phyloP scores from a whole-genome alignment of 352 stramenopile genomes.

The Aphanomyces cochlioides region DNA sequence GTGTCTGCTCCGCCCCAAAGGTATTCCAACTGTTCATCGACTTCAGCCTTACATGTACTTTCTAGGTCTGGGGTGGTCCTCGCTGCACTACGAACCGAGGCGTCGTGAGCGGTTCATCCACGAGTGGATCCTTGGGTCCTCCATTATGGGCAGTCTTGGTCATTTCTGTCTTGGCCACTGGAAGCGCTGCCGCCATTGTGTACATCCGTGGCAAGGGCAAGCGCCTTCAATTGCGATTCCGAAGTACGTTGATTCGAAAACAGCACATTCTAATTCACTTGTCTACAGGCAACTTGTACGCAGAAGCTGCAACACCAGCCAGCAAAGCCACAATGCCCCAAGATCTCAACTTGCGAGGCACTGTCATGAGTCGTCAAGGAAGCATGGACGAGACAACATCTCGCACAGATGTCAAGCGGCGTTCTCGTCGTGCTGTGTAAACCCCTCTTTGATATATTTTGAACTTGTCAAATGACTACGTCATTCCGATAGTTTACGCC shows the following conservation, averaged over 20 bases:
- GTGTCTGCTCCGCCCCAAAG: constrained; percentile 41
- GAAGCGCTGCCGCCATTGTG: not conserved
- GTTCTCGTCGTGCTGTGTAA: not conserved
- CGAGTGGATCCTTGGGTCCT: constrained; percentile 15
- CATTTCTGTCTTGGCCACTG: constrained; percentile 21
- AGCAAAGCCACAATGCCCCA: not conserved
- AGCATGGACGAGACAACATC: not conserved
- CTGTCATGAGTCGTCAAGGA: not conserved
- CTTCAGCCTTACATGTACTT: not conserved
- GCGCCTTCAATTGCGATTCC: constrained; percentile 21
- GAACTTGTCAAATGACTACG: too few relatives aligned
- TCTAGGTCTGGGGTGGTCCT: constrained; percentile 36
- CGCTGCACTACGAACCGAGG: constrained; percentile 33
- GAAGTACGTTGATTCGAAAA: not conserved
- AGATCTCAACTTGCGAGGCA: constrained; percentile 5
- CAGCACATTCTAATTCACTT: not conserved
- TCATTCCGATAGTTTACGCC: too few relatives aligned
- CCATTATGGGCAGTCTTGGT: constrained; percentile 16
- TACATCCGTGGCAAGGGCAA: constrained; percentile 16
- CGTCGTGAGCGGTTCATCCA: not conserved
- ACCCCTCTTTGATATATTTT: not conserved
- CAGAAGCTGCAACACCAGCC: not conserved
- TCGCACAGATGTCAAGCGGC: not conserved
- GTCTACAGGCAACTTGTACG: constrained; percentile 9
- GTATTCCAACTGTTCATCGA: not conserved